These are phyloP conservation scores for Podospora appendiculata DNA, from an alignment of 495 filamentous ascomycete species.

Conservation along the genomic window DNA sequence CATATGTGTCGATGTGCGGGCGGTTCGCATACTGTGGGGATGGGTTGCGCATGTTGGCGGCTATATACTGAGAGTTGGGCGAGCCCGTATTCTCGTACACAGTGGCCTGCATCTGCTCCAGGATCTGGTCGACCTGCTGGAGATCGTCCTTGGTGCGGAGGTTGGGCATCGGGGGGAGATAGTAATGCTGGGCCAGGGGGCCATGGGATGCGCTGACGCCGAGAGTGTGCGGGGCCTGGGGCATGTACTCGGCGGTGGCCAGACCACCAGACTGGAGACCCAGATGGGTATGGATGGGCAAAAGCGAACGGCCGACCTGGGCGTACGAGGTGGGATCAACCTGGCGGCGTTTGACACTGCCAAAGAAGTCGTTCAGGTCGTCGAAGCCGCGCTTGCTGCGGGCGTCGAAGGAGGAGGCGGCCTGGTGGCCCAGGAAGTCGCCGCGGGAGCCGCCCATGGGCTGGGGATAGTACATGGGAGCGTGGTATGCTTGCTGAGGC, in stretches of 20 bases:
- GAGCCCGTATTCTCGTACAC: conserved; percentile 82
- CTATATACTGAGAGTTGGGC: conserved; percentile 28
- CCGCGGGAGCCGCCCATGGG: conserved; percentile 44
- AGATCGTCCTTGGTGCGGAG: conserved; percentile 89
- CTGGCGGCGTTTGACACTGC: conserved; percentile 78
- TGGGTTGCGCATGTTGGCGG: conserved; percentile 57
- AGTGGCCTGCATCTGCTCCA: conserved; percentile 90
- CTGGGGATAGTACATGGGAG: conserved; percentile 55
- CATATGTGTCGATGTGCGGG: conserved; percentile 34
- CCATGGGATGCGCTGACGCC: conserved; percentile 41
- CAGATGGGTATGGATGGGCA: conserved; percentile 59
- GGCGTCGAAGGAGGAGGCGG: conserved; percentile 46
- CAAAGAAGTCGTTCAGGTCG: conserved; percentile 87
- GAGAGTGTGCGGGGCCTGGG: conserved; percentile 43
- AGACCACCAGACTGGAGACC: conserved; percentile 59
- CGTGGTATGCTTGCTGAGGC: conserved; percentile 47
- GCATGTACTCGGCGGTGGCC: conserved; percentile 59
- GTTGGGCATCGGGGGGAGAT: conserved; percentile 78
- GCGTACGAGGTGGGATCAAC: conserved; percentile 79
- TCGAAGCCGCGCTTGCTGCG: conserved; percentile 76
- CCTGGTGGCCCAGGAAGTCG: conserved; percentile 44
- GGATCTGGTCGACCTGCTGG: conserved; percentile 81
- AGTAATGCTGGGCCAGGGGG: conserved; percentile 57
- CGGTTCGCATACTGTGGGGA: conserved; percentile 57
- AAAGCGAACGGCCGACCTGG: conserved; percentile 72